Base-by-base conservation (phyloP, 75 land plant species). In the Pinus taeda region DNA sequence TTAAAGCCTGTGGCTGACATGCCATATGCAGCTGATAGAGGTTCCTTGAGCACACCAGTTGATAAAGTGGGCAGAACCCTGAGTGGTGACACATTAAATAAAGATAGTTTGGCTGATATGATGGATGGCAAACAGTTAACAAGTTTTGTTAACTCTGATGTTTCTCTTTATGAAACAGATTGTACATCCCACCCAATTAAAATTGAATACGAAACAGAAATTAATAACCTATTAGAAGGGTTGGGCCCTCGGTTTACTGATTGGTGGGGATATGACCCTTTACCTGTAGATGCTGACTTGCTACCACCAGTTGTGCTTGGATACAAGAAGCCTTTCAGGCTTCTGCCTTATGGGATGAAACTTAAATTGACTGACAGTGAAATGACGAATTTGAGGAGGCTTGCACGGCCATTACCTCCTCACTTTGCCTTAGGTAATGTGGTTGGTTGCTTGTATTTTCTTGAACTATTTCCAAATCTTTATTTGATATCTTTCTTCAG, bases 271-370 rank as follows among this genome's bases (percentile, higher is more conserved):
- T 65, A 60, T 17, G 71, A 76, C 15, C 89, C 89, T 53, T 45
- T 82, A 17, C 89, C 89, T 20, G 84, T 87, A 18, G 89, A 87
- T 82, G 89, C 84, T 3, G 89, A 87, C 76, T 71, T 84, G 77
- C 67, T 87, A 42, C 89, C 89, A 57, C 74, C 80, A 75, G 78
- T 79, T 66, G 84, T 85, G 79, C 79, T 69, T 37, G 71, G 65
- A 45, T 87, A 64, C 57, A 82, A 59, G 79, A 70, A 84, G 59
- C 89, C 89, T 59, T 76, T 76, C 24, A 78, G 89, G 70, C 76
- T 59, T 30, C 83, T 87, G 4, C 89, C 88, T 29, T 83, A 87
- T 60, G 71, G 74, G 6, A n/a, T 77, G 33, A 62, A 80, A 45
- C 74, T 70, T 18, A 79, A 76, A 57, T 71, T 87, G 55, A 76